Evolutionary conservation across 768 basidiomycete genomes (phyloP).

Genomic region (Nidula microcarpa): DNA sequence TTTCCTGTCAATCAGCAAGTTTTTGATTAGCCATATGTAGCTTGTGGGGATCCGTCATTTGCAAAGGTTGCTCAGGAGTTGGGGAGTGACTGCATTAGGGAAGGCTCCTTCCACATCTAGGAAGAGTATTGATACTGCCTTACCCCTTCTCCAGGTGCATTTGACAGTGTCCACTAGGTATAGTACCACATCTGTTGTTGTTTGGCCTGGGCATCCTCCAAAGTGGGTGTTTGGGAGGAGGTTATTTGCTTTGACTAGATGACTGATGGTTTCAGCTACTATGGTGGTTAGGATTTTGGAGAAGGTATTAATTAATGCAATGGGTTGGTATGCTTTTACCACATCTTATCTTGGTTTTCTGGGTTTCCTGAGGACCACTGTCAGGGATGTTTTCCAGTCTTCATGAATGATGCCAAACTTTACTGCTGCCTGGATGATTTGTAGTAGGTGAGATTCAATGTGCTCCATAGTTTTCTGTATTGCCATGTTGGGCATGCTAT

Average conservation of each 20-base stretch:
- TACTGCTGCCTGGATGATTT: slow-evolving; percentile 12
- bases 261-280: slow-evolving; percentile 16
- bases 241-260: slow-evolving; percentile 20
- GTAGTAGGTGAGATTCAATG: slow-evolving; percentile 6
- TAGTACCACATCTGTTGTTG: slow-evolving; percentile 31
- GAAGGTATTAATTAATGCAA: slow-evolving; percentile 27
- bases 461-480: slow-evolving; percentile 9
- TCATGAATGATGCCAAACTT: neutral
- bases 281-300: slow-evolving; percentile 22
- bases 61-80: slow-evolving; percentile 26
- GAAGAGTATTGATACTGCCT: slow-evolving; percentile 32
- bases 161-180: slow-evolving; percentile 28
- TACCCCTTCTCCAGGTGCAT: slow-evolving; percentile 25
- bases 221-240: slow-evolving; percentile 33
- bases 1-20: slow-evolving; percentile 10
- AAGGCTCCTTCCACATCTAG: slow-evolving; percentile 42
- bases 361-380: slow-evolving; percentile 29
- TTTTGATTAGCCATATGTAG: slow-evolving; percentile 12
- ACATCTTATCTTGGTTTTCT: slow-evolving; percentile 25
- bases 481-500: slow-evolving; percentile 20
- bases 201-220: slow-evolving; percentile 31
- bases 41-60: slow-evolving; percentile 17
- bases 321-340: slow-evolving; percentile 30
- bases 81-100: slow-evolving; percentile 27
- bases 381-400: slow-evolving; percentile 17